Conservation (phyloP, 768 basidiomycete genomes). For the Ramaria sp. region DNA sequence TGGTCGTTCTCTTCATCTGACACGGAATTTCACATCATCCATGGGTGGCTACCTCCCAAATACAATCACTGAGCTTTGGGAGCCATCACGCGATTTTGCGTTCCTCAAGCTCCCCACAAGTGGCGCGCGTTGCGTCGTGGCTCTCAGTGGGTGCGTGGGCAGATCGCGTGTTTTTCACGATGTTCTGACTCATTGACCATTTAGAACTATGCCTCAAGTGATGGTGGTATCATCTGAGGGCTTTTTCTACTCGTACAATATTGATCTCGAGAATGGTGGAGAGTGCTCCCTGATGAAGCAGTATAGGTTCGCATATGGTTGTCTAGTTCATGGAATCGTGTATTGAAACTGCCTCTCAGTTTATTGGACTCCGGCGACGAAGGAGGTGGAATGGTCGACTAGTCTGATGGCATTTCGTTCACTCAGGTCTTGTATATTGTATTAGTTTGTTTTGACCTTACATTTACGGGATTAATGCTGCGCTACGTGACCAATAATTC, state of each 20-base stretch:
- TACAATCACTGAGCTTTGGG: conserved; percentile 92
- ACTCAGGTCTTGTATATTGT: background rate
- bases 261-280: conserved; percentile 92
- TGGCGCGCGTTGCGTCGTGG: conserved; percentile 79
- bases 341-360: background rate
- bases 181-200: background rate
- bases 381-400: background rate
- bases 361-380: conserved; percentile 8
- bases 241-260: conserved; percentile 90
- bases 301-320: conserved; percentile 41
- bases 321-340: background rate
- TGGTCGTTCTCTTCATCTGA: conserved; percentile 63
- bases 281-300: conserved; percentile 94
- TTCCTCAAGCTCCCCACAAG: conserved; percentile 72
- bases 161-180: background rate
- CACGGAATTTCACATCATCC: conserved; percentile 64
- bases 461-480: too few relatives aligned
- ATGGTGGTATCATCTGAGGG: conserved; percentile 97
- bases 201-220: conserved; percentile 86
- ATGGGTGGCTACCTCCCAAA: conserved; percentile 81
- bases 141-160: conserved; percentile 66
- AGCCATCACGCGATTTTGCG: conserved; percentile 91
- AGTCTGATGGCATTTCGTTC: background rate
- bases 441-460: background rate
- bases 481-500: too few relatives aligned